Evolutionary conservation across 2,329 filamentous ascomycete species (phyloP).

Genomic region (Stenocarpella maydis): DNA sequence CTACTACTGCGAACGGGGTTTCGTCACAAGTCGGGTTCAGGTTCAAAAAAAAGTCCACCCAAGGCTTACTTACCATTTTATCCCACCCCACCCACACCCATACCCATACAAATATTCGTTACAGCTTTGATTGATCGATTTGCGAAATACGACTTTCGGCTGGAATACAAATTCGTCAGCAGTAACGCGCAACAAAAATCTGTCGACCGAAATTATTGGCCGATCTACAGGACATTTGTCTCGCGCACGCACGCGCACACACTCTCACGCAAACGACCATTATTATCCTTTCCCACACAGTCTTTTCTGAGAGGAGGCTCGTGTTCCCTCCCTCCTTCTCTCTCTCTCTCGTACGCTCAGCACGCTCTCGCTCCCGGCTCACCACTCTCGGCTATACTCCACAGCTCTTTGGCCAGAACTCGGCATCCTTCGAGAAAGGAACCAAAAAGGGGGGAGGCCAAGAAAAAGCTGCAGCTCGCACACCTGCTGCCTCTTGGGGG

Average conservation of each 20-base stretch:
- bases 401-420: conserved; percentile 13
- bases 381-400: conserved; percentile 24
- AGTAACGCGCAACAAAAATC: conserved; percentile 18
- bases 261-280: background rate
- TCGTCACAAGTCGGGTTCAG: conserved; percentile 10
- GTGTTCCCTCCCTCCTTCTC: no score
- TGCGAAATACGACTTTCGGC: conserved; percentile 30
- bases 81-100: conserved; percentile 30
- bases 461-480: conserved; percentile 25
- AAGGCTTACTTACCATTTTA: conserved; percentile 36
- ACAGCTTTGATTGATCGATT: conserved; percentile 27
- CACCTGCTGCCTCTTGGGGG: conserved; percentile 20
- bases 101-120: conserved; percentile 8
- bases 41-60: background rate
- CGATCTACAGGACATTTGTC: conserved; percentile 25
- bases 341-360: background rate
- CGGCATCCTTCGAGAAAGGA: conserved; percentile 26
- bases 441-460: conserved; percentile 17
- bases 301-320: conserved; percentile 2
- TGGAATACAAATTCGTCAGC: conserved; percentile 23
- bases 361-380: conserved; percentile 1
- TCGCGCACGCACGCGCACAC: no score
- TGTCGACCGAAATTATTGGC: conserved; percentile 27
- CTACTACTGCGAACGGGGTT: background rate
- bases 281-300: background rate